Evolutionary conservation across 805 yeast genomes (phyloP).

Genomic region (Hemisphaericaspora nanyangensis): DNA sequence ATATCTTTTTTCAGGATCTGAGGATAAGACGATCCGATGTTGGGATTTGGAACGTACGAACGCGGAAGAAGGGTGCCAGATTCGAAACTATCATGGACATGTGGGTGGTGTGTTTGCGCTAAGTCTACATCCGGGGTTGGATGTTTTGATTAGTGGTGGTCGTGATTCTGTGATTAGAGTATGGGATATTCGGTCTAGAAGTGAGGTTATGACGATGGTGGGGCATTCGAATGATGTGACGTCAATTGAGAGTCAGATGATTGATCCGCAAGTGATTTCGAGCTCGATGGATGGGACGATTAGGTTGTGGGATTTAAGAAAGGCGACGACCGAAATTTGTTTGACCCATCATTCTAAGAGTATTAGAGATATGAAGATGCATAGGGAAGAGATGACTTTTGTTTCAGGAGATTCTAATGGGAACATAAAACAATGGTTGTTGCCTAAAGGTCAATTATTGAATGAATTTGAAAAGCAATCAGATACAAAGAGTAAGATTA

Average conservation of each 20-base stretch:
- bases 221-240: conserved; percentile 82
- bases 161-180: conserved; percentile 81
- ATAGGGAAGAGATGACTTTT: conserved; percentile 69
- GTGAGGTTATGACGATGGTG: conserved; percentile 67
- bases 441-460: conserved; percentile 70
- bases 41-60: conserved; percentile 93
- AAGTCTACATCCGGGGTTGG: conserved; percentile 83
- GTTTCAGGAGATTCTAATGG: conserved; percentile 80
- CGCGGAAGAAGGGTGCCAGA: conserved; percentile 45
- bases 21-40: conserved; percentile 87
- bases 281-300: conserved; percentile 84
- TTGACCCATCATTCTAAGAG: conserved; percentile 84
- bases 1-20: conserved; percentile 86
- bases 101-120: conserved; percentile 82
- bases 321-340: conserved; percentile 66
- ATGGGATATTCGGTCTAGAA: conserved; percentile 88
- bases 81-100: conserved; percentile 92
- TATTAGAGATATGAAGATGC: conserved; percentile 67
- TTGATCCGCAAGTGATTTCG: conserved; percentile 83
- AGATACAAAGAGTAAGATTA: conserved; percentile 31
- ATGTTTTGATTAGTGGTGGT: conserved; percentile 81
- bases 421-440: conserved; percentile 69
- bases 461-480: conserved; percentile 49
- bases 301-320: conserved; percentile 84
- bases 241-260: conserved; percentile 59